phyloP scores from a whole-genome alignment of 495 filamentous ascomycete species.

The Annulohypoxylon bovei region DNA sequence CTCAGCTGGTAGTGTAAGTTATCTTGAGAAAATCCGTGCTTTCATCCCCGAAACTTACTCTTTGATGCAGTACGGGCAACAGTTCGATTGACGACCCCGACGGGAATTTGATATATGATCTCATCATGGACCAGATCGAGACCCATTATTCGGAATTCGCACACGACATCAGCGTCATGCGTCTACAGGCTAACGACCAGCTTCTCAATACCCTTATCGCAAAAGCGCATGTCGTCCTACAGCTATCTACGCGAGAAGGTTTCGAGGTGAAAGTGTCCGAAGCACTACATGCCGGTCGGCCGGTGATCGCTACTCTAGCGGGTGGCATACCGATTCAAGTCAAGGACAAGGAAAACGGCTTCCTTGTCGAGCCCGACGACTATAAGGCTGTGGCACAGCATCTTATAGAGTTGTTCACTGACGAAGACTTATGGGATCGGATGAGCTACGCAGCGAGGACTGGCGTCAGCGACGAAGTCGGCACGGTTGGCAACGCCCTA shows the following conservation, averaged over 20 bases:
- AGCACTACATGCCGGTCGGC: constrained; percentile 84
- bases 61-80: constrained; percentile 65
- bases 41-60: background rate
- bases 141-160: constrained; percentile 59
- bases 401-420: constrained; percentile 73
- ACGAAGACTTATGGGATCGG: constrained; percentile 67
- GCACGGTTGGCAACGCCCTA: constrained; percentile 82
- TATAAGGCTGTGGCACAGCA: constrained; percentile 76
- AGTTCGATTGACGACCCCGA: constrained; percentile 90
- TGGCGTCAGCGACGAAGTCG: constrained; percentile 83
- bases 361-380: constrained; percentile 79
- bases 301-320: constrained; percentile 79
- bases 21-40: background rate
- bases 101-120: constrained; percentile 75
- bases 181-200: constrained; percentile 81
- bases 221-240: constrained; percentile 75
- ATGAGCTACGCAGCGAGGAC: constrained; percentile 74
- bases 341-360: constrained; percentile 76
- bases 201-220: constrained; percentile 83
- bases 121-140: constrained; percentile 73
- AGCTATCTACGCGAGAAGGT: constrained; percentile 84
- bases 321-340: constrained; percentile 89
- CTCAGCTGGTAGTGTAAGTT: constrained; percentile 74
- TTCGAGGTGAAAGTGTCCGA: constrained; percentile 94
- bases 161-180: constrained; percentile 75